Conservation (phyloP, 169 alveolate genomes). For the Plasmodium coatneyi region DNA sequence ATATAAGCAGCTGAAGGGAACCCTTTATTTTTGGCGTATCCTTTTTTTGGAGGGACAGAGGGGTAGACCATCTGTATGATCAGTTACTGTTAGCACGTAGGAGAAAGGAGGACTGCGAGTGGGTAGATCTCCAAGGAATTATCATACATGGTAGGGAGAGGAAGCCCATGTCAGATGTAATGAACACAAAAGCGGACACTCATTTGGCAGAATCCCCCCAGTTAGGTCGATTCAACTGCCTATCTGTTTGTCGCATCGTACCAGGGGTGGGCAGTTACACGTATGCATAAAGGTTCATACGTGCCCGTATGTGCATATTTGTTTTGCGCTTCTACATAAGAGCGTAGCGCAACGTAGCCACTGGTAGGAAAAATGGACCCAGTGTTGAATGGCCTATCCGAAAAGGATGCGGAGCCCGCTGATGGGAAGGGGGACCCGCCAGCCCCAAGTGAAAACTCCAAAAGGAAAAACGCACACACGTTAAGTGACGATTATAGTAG, state of each 20-base stretch:
- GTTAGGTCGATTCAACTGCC: neutral
- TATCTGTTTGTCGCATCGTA: neutral
- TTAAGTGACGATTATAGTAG: conserved; percentile 12
- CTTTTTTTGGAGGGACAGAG: neutral
- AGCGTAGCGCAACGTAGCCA: neutral
- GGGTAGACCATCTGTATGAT: neutral
- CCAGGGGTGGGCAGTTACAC: neutral
- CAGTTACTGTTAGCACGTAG: neutral
- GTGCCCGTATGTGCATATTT: neutral
- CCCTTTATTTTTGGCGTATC: neutral
- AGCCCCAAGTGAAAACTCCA: neutral
- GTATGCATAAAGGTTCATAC: neutral
- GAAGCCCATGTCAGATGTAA: neutral
- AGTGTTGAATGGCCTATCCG: neutral
- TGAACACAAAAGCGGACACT: neutral
- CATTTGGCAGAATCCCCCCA: neutral
- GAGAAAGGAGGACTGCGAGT: neutral
- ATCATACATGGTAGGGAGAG: neutral
- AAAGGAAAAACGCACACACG: conserved; percentile 12
- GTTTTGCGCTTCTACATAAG: neutral
- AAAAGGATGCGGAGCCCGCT: neutral
- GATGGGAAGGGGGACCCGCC: neutral
- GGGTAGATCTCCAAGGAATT: neutral
- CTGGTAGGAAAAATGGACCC: conserved; percentile 1
- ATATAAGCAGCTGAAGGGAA: neutral